These are phyloP conservation scores for Cenococcum geophilum DNA, from an alignment of 495 filamentous ascomycete species.

Conservation along the genomic window DNA sequence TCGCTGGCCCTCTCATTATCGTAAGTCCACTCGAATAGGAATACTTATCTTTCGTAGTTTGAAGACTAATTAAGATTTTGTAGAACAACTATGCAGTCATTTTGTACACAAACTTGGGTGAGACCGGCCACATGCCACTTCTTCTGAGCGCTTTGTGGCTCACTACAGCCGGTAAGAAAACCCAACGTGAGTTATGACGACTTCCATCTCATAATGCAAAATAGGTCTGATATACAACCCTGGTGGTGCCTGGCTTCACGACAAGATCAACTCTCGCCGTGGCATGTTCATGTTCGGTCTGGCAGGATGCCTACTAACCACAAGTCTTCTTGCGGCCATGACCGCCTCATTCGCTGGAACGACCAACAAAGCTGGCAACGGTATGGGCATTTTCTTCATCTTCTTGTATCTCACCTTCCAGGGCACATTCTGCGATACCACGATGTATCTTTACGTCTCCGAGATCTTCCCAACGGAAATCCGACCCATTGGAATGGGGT, in stretches of 20 bases:
- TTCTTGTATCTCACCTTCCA: constrained; percentile 18
- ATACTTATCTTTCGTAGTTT: background rate
- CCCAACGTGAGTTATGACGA: background rate
- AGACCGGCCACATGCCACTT: constrained; percentile 10
- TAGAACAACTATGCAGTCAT: constrained; percentile 12
- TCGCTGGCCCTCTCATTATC: constrained; percentile 6
- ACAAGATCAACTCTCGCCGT: constrained; percentile 11
- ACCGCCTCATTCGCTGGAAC: constrained; percentile 15
- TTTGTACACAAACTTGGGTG: constrained; percentile 10
- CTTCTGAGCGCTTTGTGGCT: constrained; percentile 8
- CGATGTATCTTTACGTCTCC: constrained; percentile 7
- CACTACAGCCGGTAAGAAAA: constrained; percentile 9
- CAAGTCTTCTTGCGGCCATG: constrained; percentile 6
- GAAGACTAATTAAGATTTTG: background rate
- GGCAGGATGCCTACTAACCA: background rate
- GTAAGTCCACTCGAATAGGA: background rate
- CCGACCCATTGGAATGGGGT: constrained; percentile 17
- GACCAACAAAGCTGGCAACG: constrained; percentile 20
- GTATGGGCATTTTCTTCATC: constrained; percentile 19
- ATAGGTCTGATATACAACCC: constrained; percentile 19
- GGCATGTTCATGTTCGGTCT: constrained; percentile 10
- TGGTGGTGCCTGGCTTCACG: constrained; percentile 5
- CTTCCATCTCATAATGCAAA: background rate
- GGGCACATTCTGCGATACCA: constrained; percentile 3
- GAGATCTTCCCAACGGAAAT: constrained; percentile 18